Conservation (phyloP, 192 early-diverging fungal genomes). For the Coemansia sp. region DNA sequence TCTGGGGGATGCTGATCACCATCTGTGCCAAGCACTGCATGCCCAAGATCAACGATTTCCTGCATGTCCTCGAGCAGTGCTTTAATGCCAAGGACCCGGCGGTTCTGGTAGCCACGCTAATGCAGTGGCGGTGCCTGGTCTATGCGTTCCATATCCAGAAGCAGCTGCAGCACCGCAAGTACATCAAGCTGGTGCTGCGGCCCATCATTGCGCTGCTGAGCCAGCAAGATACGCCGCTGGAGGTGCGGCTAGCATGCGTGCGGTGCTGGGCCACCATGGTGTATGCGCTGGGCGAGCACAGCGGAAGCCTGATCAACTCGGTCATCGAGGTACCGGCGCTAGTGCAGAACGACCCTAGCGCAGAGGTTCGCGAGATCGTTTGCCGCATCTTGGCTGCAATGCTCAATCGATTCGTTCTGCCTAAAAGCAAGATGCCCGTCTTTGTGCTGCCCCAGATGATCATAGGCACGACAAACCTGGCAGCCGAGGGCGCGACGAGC, state of each 20-base stretch:
- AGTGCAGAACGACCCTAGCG: background rate
- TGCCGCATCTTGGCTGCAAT: conserved; percentile 29
- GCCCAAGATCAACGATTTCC: conserved; percentile 20
- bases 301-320: conserved; percentile 24
- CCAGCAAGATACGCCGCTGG: background rate
- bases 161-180: conserved; percentile 26
- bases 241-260: conserved; percentile 33
- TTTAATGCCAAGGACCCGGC: conserved; percentile 27
- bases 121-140: conserved; percentile 53
- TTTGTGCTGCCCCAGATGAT: conserved; percentile 45
- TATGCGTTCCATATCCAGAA: conserved; percentile 34
- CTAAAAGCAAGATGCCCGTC: conserved; percentile 18
- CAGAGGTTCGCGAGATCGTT: conserved; percentile 20
- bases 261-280: conserved; percentile 48
- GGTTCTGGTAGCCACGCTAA: conserved; percentile 29
- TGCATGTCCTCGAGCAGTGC: conserved; percentile 38
- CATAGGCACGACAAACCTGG: conserved; percentile 47
- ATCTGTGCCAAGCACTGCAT: conserved; percentile 36
- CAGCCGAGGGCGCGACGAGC: conserved; percentile 36
- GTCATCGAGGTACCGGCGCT: conserved; percentile 11
- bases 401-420: conserved; percentile 26
- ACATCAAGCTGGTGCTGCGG: conserved; percentile 28
- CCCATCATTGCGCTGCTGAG: conserved; percentile 26
- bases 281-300: conserved; percentile 40
- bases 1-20: conserved; percentile 44